Conservation (phyloP, 805 yeast species). For the Teunomyces funiuensis region DNA sequence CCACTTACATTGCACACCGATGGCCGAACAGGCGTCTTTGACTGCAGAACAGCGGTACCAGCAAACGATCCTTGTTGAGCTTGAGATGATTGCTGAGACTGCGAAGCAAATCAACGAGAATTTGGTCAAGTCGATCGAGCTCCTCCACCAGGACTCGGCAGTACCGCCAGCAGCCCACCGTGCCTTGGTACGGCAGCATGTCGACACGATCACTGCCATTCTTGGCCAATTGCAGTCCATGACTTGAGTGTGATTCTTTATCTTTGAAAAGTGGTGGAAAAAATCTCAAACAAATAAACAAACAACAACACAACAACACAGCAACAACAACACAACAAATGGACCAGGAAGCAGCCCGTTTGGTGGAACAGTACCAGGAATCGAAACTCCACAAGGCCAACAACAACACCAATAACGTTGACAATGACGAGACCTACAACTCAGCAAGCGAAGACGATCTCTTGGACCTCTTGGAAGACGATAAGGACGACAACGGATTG, state of each 20-base stretch:
- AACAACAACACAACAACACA: background rate
- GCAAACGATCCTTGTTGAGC: constrained; percentile 29
- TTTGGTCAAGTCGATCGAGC: constrained; percentile 22
- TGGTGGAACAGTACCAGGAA: constrained; percentile 48
- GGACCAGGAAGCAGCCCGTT: constrained; percentile 32
- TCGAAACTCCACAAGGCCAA: constrained; percentile 26
- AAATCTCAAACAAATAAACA: background rate
- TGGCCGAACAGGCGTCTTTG: background rate
- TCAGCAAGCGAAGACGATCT: constrained; percentile 13
- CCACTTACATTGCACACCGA: background rate
- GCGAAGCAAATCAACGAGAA: constrained; percentile 29
- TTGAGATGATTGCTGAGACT: constrained; percentile 35
- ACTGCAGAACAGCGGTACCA: constrained; percentile 15
- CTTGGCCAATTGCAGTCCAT: constrained; percentile 9
- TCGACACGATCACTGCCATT: constrained; percentile 17
- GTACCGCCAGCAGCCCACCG: constrained; percentile 7
- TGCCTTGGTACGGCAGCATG: constrained; percentile 19
- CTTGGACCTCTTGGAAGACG: constrained; percentile 45
- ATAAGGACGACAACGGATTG: constrained; percentile 34
- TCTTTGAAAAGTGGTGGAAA: background rate
- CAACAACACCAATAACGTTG: constrained; percentile 20
- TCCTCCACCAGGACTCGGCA: constrained; percentile 15
- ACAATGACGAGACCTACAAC: constrained; percentile 10
- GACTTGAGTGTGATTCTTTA: background rate
- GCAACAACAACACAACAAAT: constrained; percentile 14